Evolutionary conservation across 345 rosid genomes (phyloP), one percentile per base, ranked within the genome.

Genomic region (Sisymbrium irio): DNA sequence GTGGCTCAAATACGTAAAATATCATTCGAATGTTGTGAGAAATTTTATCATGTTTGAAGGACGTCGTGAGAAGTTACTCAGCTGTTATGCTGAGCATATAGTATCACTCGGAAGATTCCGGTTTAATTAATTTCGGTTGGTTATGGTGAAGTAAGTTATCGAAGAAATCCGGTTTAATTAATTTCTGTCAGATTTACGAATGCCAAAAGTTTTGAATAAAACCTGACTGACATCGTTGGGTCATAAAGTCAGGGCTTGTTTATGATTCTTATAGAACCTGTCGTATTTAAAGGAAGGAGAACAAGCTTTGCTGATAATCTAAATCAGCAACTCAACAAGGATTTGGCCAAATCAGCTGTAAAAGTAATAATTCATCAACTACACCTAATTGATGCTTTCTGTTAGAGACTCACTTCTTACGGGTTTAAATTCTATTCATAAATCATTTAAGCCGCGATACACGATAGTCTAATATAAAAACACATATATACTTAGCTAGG

Each of bases 371-470:
- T 42, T 28, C 15, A 63, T n/a, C n/a, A n/a, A 45, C 53, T 9
- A n/a, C 15, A n/a, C 53, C 5, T 15, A 27, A 5, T n/a, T 25
- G 5, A 42, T 44, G 10, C 10, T 44, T 62, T 27, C 25, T 54
- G 39, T 40, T 67, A 54, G 10, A 41, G 8, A 41, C 30, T 68
- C 63, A 41, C 11, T 41, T 41, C 63, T 12, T 40, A 54, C 28
- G 45, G 47, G 45, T 49, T 35, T 65, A 5, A 19, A 49, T 51
- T 28, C 17, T 28, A 53, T 53, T 67, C 19, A 67, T 39, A 37
- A 13, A 53, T 53, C 18, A 70, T 55, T 46, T 70, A 59, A 19
- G 62, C 67, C 47, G 47, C 25, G 6, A 51, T 12, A 25, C 71
- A 37, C 37, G 61, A 60, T 51, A 27, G 19, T 36, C 10, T 49